These are phyloP conservation scores for Trichosporon coremiiforme DNA, from an alignment of 1,284 basidiomycete species.

Conservation along the genomic window DNA sequence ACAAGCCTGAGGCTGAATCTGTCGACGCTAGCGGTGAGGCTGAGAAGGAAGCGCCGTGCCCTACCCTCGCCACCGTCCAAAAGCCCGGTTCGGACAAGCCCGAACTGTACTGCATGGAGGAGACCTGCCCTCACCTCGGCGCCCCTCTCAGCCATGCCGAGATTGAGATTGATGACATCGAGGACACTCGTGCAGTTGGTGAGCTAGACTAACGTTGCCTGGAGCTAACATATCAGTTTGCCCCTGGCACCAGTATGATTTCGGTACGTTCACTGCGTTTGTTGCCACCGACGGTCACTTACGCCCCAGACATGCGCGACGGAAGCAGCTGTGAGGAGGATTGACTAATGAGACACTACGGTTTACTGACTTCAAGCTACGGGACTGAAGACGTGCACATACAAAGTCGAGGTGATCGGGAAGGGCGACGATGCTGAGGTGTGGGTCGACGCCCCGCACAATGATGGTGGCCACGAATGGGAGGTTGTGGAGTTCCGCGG, in stretches of 20 bases:
- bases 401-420: constrained; percentile 63
- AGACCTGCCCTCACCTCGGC: constrained; percentile 78
- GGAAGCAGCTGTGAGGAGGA: constrained; percentile 65
- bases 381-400: constrained; percentile 77
- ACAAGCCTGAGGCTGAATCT: not conserved
- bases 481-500: constrained; percentile 72
- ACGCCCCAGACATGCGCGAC: constrained; percentile 50
- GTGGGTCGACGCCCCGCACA: constrained; percentile 67
- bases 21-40: no score
- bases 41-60: constrained; percentile 27
- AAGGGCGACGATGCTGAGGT: constrained; percentile 60
- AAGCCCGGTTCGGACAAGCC: constrained; percentile 39
- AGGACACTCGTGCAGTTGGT: constrained; percentile 46
- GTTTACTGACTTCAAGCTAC: constrained; percentile 61
- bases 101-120: constrained; percentile 81
- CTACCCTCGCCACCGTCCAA: constrained; percentile 38
- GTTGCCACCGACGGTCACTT: not conserved
- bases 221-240: constrained; percentile 64
- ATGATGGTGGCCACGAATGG: constrained; percentile 60
- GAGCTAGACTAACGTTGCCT: not conserved
- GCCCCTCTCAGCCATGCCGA: constrained; percentile 72
- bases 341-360: constrained; percentile 59
- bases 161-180: constrained; percentile 43
- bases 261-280: constrained; percentile 29
- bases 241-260: constrained; percentile 75